Conservation (phyloP, 306 rosid species). For the Medicago arabica region DNA sequence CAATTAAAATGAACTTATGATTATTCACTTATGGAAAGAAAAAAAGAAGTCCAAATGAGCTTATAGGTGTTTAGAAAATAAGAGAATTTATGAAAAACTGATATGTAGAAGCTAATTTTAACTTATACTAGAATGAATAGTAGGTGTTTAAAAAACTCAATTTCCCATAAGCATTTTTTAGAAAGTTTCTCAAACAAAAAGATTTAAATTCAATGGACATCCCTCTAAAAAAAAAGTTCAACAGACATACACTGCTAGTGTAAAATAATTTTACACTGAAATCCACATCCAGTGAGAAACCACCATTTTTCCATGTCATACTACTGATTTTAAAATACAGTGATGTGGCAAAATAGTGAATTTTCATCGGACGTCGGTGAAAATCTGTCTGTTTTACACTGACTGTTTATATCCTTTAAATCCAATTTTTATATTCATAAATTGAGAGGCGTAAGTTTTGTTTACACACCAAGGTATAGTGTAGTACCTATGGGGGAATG, state of each 20-base stretch:
- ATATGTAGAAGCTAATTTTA: neutral
- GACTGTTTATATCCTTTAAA: neutral
- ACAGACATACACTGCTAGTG: too few relatives aligned
- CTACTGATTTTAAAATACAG: neutral
- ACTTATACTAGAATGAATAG: neutral
- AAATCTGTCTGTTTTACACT: neutral
- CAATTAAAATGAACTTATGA: neutral
- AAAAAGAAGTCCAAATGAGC: neutral
- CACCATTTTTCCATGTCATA: too few relatives aligned
- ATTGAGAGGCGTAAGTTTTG: neutral
- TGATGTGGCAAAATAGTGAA: neutral
- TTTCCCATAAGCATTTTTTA: neutral
- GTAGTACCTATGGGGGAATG: constrained; percentile 2
- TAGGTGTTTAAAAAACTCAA: neutral
- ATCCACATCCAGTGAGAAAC: too few relatives aligned
- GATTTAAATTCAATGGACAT: too few relatives aligned
- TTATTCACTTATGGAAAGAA: neutral
- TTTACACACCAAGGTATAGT: constrained; percentile 7
- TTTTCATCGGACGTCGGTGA: neutral
- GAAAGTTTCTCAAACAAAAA: too few relatives aligned
- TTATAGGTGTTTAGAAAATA: constrained; percentile 7
- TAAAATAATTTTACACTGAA: too few relatives aligned
- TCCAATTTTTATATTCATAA: neutral
- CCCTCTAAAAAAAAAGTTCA: too few relatives aligned
- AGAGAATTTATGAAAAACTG: neutral